These are phyloP conservation scores for Cicer pinnatifidum DNA, from an alignment of 306 rosid genomes.

Conservation along the genomic window DNA sequence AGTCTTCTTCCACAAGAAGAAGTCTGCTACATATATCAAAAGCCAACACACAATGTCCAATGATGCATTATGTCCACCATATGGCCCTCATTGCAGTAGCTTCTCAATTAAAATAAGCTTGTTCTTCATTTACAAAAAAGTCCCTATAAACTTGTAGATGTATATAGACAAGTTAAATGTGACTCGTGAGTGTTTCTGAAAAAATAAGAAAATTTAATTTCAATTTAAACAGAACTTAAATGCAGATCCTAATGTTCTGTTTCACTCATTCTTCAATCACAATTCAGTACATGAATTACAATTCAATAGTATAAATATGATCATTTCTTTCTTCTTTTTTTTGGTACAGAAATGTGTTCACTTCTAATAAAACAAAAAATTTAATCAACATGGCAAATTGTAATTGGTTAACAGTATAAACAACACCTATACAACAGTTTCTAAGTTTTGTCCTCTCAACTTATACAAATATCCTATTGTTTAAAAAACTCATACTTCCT, in stretches of 20 bases:
- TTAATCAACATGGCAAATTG: neutral
- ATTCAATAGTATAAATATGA: neutral
- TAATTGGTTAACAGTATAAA: neutral
- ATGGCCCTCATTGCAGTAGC: neutral
- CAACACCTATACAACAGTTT: neutral
- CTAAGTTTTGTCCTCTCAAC: neutral
- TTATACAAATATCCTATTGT: neutral
- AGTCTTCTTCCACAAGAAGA: neutral
- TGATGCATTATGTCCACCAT: neutral
- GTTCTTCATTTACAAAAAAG: neutral
- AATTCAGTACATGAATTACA: neutral
- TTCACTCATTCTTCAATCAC: too few relatives aligned
- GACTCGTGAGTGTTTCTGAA: neutral
- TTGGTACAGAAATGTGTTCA: too few relatives aligned
- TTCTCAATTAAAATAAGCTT: neutral
- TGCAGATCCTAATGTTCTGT: neutral
- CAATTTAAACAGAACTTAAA: neutral
- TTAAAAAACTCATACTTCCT: neutral
- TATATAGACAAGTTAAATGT: neutral
- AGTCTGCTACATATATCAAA: neutral
- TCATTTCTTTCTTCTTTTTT: neutral
- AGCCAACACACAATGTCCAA: neutral
- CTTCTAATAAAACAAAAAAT: neutral
- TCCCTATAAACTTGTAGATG: neutral
- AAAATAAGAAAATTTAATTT: neutral